Base-by-base conservation (phyloP, 768 basidiomycete genomes). In the Russula griseocarnosa region DNA sequence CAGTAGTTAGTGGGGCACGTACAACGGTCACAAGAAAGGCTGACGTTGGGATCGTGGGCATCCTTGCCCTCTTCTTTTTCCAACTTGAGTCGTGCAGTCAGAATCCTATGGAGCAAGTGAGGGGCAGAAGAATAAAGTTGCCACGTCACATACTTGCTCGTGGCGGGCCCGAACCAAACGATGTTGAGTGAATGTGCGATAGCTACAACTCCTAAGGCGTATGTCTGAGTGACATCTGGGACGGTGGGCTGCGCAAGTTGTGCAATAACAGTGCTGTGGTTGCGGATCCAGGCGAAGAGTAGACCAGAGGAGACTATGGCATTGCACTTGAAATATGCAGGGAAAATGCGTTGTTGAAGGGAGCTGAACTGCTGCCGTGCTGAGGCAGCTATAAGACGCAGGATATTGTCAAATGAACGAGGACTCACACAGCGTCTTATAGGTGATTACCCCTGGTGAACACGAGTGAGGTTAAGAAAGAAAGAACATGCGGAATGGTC, bases 61-160 rank as follows among this genome's bases (percentile, higher is more conserved):
- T 74, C 70, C 73, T 86, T 88, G 13, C 85, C 85, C 73, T 91
- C 88, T 51, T 83, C 79, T 70, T 90, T 88, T 77, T 93, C 89
- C 62, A 86, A 76, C 66, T 78, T 84, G 55, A 89, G 85, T 61
- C 90, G 80, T 72, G 85, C 74, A 72, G 87, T 85, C 87, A 88
- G 88, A n/a, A 84, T 84, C 73, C 89, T 90, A 54, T 7, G 34
- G 46, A 50, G 10, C 13, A 26, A 26, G 50, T 57, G 14, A 44
- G 47, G 1, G 28, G 32, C 60, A 63, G 50, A 36, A 53, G 36
- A 26, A 44, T 34, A 5, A 32, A 56, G 26, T 8, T 32, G 66
- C 14, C 40, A 50, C 8, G 26, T 40, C 44, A 70, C 84, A 46
- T 67, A 84, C 86, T 81, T 83, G 83, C 82, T 87, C 3, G 88